Conservation (phyloP, 164 flowering plant species). For the Berberis thunbergii region DNA sequence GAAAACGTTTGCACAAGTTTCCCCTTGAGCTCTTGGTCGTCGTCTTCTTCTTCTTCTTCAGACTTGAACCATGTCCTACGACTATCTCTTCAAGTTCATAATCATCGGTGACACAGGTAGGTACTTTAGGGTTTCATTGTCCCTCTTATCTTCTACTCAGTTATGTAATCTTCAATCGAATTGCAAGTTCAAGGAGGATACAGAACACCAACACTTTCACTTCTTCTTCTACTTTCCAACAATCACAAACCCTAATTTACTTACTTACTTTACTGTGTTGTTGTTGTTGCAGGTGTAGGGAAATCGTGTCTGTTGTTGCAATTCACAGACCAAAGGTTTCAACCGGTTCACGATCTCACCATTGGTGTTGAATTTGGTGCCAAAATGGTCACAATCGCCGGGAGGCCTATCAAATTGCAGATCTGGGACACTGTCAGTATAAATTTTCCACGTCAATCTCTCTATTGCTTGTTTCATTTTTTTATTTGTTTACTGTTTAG, state of each 20-base stretch:
- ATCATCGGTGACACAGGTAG: conserved; percentile 38
- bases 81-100: conserved; percentile 33
- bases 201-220: too few relatives aligned
- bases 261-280: background rate
- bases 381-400: conserved; percentile 31
- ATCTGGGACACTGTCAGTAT: conserved; percentile 41
- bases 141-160: background rate
- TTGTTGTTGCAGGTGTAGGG: conserved; percentile 30
- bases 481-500: background rate
- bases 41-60: too few relatives aligned
- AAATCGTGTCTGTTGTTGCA: conserved; percentile 43
- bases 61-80: conserved; percentile 24
- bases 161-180: too few relatives aligned
- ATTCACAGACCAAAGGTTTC: conserved; percentile 41
- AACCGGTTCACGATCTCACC: conserved; percentile 40
- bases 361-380: conserved; percentile 50
- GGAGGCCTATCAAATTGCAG: conserved; percentile 34
- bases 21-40: background rate
- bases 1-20: too few relatives aligned
- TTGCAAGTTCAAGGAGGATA: too few relatives aligned
- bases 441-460: background rate
- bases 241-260: background rate
- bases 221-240: background rate
- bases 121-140: background rate
- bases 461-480: background rate